Conservation (phyloP, 208 protist species). For the Acanthamoeba triangularis region DNA sequence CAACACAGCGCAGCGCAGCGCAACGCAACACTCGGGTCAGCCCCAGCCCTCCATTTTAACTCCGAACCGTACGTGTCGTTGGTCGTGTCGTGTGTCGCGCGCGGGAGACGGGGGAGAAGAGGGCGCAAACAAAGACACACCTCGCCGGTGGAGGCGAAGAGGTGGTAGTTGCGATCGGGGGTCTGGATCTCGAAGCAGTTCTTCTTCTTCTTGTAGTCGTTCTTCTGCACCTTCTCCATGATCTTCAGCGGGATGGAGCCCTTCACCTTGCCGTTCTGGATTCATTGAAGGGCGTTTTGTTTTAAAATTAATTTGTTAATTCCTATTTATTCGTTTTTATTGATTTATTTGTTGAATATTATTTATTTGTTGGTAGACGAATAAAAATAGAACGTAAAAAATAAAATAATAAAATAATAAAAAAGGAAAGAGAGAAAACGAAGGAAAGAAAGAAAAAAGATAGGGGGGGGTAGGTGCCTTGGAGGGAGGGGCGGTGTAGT, state of each 20-base stretch:
- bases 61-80: background rate
- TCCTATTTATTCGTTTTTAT: too few relatives aligned
- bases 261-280: constrained; percentile 53
- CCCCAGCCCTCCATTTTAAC: background rate
- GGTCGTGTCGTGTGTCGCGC: background rate
- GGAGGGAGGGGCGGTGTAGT: background rate
- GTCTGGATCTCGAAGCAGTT: constrained; percentile 66
- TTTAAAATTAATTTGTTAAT: background rate
- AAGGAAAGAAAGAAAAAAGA: too few relatives aligned
- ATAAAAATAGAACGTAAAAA: background rate
- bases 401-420: background rate
- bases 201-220: constrained; percentile 70
- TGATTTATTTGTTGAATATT: too few relatives aligned
- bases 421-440: background rate
- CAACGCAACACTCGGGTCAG: background rate
- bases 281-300: background rate
- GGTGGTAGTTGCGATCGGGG: constrained; percentile 63
- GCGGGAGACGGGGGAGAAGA: background rate
- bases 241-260: constrained; percentile 62
- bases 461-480: too few relatives aligned
- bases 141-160: constrained; percentile 1
- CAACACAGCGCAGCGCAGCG: too few relatives aligned
- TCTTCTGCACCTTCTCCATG: constrained; percentile 17
- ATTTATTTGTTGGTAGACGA: too few relatives aligned
- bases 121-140: background rate